Percentiles rank a stretch among this genome's conserved stretches.
Evolutionary conservation across 495 filamentous ascomycete species (phyloP).

Genomic region (Neurospora sp.): DNA sequence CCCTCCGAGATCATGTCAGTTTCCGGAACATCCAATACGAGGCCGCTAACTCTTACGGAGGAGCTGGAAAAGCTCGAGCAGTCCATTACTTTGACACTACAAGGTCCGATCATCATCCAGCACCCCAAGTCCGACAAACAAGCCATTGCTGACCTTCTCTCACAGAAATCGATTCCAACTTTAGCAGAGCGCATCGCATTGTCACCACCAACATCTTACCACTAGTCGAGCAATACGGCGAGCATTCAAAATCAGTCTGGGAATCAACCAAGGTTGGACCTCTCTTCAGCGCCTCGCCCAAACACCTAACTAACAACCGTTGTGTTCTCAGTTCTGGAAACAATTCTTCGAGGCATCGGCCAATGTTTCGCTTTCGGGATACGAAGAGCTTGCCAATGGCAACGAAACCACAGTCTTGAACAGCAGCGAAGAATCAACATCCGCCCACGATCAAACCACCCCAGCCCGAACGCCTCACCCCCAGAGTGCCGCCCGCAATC

Average conservation of each 20-base stretch:
- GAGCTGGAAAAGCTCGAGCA: slow-evolving; percentile 96
- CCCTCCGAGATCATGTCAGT: slow-evolving; percentile 25
- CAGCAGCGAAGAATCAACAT: slow-evolving; percentile 20
- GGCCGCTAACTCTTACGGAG: slow-evolving; percentile 75
- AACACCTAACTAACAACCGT: slow-evolving; percentile 7
- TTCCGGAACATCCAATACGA: slow-evolving; percentile 38
- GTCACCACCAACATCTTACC: slow-evolving; percentile 90
- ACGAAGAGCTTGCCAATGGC: slow-evolving; percentile 65
- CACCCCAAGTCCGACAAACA: not conserved
- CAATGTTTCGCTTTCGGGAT: slow-evolving; percentile 93
- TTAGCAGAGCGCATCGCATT: slow-evolving; percentile 91
- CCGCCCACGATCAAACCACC: slow-evolving; percentile 28
- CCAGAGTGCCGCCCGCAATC: slow-evolving; percentile 22
- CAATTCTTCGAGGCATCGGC: slow-evolving; percentile 98
- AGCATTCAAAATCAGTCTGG: slow-evolving; percentile 91
- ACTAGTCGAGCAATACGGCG: slow-evolving; percentile 90
- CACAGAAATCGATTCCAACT: slow-evolving; percentile 94
- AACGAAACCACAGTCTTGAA: slow-evolving; percentile 37
- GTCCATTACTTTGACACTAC: slow-evolving; percentile 88
- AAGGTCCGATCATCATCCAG: slow-evolving; percentile 46
- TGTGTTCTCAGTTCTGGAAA: slow-evolving; percentile 78
- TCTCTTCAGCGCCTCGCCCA: not conserved
- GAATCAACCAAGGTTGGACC: slow-evolving; percentile 75
- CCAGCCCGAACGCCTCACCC: slow-evolving; percentile 33
- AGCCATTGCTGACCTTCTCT: slow-evolving; percentile 3